Evolutionary conservation across 2,329 filamentous ascomycete genomes (phyloP), one percentile per base, ranked within the genome.

Genomic region (Diaporthe longicolla): DNA sequence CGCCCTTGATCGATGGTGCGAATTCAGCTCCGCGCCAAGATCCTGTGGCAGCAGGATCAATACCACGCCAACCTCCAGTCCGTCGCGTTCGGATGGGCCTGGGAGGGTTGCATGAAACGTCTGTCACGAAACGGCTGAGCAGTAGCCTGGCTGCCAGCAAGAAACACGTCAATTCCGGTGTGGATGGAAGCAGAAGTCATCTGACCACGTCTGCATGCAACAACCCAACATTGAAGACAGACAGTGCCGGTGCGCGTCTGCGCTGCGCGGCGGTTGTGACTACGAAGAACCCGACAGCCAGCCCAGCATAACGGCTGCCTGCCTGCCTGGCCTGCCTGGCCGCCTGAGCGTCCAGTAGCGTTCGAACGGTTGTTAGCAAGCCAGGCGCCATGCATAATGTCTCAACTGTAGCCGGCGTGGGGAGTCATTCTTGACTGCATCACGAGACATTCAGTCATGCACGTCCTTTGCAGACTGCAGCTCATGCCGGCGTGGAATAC

Each of bases 371-470:
- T 17, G 35, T 7, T 29, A 13, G 32, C 43, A 52, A 21, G 24
- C 58, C 45, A 71, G 50, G 19, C 43, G 32, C 59, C 10, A 52
- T 58, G 61, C 61, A 50, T 43, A 15, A 32, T 29, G 17, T 9
- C 26, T 52, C 40, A 43, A 43, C 40, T 43, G 40, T 17, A 43
- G 17, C 29, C 73, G 59, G 52, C 69, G 35, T n/a, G 32, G 61
- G 37, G 73, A 72, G 73, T 74, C 73, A 74, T 66, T 40, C 15
- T 37, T 5, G 50, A n/a, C 59, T 65, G 52, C 29, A 26, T 43
- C 54, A 59, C 43, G 69, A 57, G 69, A 45, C 26, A 32, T n/a
- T 4, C 35, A 29, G 48, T 45, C 29, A 54, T 37, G 50, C 24
- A n/a, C n/a, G 29, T 17, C 55, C 17, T 19, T 10, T n/a, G 21